Evolutionary conservation across 768 basidiomycete species (phyloP).

Genomic region (Lepiota brunneoincarnata): DNA sequence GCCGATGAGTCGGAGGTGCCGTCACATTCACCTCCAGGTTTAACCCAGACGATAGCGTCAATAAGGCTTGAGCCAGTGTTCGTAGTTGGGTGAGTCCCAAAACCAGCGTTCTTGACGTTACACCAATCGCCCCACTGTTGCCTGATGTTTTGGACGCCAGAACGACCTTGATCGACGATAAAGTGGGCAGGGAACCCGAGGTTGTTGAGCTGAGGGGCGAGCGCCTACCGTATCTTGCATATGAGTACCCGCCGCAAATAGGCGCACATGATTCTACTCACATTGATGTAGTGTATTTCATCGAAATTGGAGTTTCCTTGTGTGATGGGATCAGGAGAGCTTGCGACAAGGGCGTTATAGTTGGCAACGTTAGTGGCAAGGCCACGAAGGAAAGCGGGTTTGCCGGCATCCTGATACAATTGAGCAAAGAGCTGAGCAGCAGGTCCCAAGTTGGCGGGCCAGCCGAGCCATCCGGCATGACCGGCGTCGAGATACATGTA

Average conservation of each 20-base stretch:
- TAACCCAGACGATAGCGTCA: slow-evolving; percentile 65
- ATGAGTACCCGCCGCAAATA: not conserved
- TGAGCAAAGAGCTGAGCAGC: slow-evolving; percentile 53
- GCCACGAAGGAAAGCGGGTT: slow-evolving; percentile 57
- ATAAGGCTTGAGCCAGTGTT: slow-evolving; percentile 52
- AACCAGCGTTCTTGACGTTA: slow-evolving; percentile 64
- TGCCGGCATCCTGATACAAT: slow-evolving; percentile 49
- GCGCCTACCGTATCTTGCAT: slow-evolving; percentile 31
- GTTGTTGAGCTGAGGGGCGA: slow-evolving; percentile 41
- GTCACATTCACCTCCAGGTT: slow-evolving; percentile 68
- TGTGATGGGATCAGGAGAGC: slow-evolving; percentile 58
- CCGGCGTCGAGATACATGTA: slow-evolving; percentile 64
- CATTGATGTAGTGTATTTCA: slow-evolving; percentile 57
- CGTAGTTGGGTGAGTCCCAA: slow-evolving; percentile 56
- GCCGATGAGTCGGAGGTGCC: slow-evolving; percentile 57
- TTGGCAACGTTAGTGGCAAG: slow-evolving; percentile 58
- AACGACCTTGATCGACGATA: slow-evolving; percentile 67
- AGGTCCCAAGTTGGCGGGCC: slow-evolving; percentile 60
- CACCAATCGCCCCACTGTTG: slow-evolving; percentile 66
- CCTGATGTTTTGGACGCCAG: slow-evolving; percentile 61
- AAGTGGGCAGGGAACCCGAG: slow-evolving; percentile 57
- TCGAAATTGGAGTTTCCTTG: slow-evolving; percentile 60
- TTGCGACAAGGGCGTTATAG: slow-evolving; percentile 43
- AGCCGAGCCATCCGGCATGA: slow-evolving; percentile 66
- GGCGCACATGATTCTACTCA: slow-evolving; percentile 17